A percentile compares a stretch with the other conserved stretches of the same genome.
These are phyloP conservation scores for Hypoxylon fragiforme DNA, from an alignment of 495 filamentous ascomycete genomes.

Conservation along the genomic window DNA sequence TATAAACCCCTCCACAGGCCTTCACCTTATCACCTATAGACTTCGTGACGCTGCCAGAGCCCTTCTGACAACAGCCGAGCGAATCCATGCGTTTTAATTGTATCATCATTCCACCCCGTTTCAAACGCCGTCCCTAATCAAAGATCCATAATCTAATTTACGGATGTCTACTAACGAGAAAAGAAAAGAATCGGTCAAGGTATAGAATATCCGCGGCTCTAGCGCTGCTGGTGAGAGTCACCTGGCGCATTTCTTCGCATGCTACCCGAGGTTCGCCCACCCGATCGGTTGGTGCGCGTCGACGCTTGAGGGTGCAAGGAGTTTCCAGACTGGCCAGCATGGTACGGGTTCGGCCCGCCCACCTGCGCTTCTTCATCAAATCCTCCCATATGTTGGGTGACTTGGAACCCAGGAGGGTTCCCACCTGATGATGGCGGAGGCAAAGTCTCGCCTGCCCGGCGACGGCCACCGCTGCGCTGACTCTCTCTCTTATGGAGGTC, in stretches of 20 bases:
- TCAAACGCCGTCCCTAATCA: slow-evolving; percentile 17
- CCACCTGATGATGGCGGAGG: slow-evolving; percentile 31
- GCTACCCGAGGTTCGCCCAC: neutral
- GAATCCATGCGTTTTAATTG: slow-evolving; percentile 1
- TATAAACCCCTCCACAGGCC: neutral
- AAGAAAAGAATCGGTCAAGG: slow-evolving; percentile 10
- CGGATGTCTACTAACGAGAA: slow-evolving; percentile 12
- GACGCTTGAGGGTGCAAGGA: slow-evolving; percentile 18
- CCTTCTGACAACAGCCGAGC: slow-evolving; percentile 11
- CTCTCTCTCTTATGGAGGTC: slow-evolving; percentile 42
- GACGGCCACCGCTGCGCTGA: slow-evolving; percentile 49
- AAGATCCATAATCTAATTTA: slow-evolving; percentile 17
- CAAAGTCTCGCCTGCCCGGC: slow-evolving; percentile 46
- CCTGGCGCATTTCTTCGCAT: slow-evolving; percentile 8
- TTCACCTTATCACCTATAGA: too few relatives aligned
- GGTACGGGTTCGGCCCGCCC: slow-evolving; percentile 28
- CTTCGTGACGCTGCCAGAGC: slow-evolving; percentile 14
- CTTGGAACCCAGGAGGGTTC: slow-evolving; percentile 37
- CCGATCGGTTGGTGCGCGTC: slow-evolving; percentile 9
- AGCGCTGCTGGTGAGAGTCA: slow-evolving; percentile 23
- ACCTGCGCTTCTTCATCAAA: slow-evolving; percentile 38
- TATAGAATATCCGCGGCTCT: slow-evolving; percentile 9
- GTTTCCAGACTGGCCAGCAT: slow-evolving; percentile 4
- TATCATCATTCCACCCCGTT: slow-evolving; percentile 1
- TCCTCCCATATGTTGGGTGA: slow-evolving; percentile 36